Evolutionary conservation across 495 filamentous ascomycete genomes (phyloP), one percentile per base, ranked within the genome.

Genomic region (Cairneyella variabilis): DNA sequence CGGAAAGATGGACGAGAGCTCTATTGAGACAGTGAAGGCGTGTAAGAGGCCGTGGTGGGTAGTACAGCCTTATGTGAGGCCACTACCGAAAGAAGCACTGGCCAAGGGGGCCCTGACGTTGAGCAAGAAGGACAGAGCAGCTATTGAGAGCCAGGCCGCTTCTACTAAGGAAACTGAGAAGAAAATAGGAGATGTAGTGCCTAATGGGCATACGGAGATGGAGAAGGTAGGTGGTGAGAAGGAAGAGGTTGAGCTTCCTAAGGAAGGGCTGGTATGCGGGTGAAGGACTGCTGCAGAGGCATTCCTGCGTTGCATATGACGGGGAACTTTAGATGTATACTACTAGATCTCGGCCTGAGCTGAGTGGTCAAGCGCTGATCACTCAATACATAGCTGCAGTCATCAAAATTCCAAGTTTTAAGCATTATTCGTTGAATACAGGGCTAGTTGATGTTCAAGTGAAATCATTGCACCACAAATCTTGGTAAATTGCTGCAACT

Each of bases 31-130:
- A 1, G 84, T 91, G 25, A 79, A 75, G 51, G 73, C 79, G 44
- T 91, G 88, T 62, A 82, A 80, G 62, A 69, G 88, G 47, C 93
- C 93, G 2, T 97, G 83, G 78, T 99, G 91, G 88, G 73, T 96
- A 3, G 92, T 88, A 39, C 93, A 99, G 70, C 90, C 93, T 2
- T 88, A 97, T 59, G 76, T 96, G 2, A 74, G 93, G 26, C 91
- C 91, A 32, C 61, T 96, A 61, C 93, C 93, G 0, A 88, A 89
- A 61, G 92, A 97, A 70, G 93, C 93, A 16, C 54, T 92, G 51
- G 82, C 83, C 59, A 89, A 85, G 60, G 93, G 93, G 2, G 83
- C 84, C 34, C 73, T 97, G 62, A 79, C 72, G 47, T 65, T 82
- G 34, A 87, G 83, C 41, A 76, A 74, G 65, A 80, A 77, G 65